phyloP scores from a whole-genome alignment of 441 rosid species.

The Omphalea diandra region DNA sequence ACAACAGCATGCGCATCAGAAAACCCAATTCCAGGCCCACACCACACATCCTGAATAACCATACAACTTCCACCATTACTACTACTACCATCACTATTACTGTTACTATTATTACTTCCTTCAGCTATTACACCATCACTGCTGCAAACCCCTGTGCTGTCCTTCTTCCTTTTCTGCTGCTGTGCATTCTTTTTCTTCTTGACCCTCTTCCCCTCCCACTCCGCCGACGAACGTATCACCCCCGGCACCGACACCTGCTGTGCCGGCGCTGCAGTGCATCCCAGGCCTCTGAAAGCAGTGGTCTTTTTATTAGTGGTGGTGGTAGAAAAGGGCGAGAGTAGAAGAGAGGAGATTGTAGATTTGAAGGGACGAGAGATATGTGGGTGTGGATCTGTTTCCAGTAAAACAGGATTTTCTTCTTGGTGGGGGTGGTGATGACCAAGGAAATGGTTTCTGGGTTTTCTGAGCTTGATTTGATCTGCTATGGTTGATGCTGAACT shows the following conservation, averaged over 20 bases:
- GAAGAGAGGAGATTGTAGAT: constrained; percentile 37
- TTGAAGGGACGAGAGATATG: constrained; percentile 44
- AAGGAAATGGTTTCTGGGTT: constrained; percentile 48
- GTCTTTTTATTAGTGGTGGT: constrained; percentile 47
- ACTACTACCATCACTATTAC: constrained; percentile 15
- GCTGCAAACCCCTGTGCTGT: constrained; percentile 28
- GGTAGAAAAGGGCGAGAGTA: constrained; percentile 28
- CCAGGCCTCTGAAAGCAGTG: constrained; percentile 57
- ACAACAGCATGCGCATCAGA: constrained; percentile 56
- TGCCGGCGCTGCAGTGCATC: constrained; percentile 73
- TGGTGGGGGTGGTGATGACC: constrained; percentile 15
- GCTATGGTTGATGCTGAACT: constrained; percentile 35
- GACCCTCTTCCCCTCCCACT: constrained; percentile 60
- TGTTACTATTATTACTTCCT: constrained; percentile 23
- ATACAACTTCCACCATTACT: constrained; percentile 34
- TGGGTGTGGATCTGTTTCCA: constrained; percentile 34
- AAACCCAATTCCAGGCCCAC: constrained; percentile 76
- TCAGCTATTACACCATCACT: no score
- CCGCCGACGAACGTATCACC: constrained; percentile 71
- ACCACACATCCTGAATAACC: constrained; percentile 70
- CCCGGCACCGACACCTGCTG: constrained; percentile 84
- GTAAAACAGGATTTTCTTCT: constrained; percentile 20
- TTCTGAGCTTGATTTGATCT: constrained; percentile 48
- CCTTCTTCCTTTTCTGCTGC: constrained; percentile 40
- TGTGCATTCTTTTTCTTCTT: constrained; percentile 47